Base-by-base conservation (phyloP, 2,329 filamentous ascomycete species). In the Fusarium zealandicum region DNA sequence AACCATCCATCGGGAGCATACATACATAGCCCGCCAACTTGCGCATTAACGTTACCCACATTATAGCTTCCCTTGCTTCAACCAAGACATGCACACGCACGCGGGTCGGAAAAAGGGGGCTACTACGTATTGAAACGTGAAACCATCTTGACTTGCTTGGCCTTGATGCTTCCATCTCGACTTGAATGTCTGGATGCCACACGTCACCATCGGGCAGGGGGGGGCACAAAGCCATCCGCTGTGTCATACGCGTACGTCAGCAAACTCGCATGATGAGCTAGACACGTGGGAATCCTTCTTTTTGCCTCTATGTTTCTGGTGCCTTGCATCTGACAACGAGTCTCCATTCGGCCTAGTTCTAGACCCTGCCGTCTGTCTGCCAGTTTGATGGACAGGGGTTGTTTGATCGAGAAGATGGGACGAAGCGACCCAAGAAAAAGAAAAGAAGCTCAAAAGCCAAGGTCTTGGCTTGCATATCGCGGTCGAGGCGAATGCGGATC, bases 111-210 rank as follows among this genome's bases (percentile, higher is more conserved):
- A 45, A 51, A 51, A 47, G 57, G 53, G 50, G 53, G 4, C 14
- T 16, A n/a, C n/a, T n/a, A n/a, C n/a, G n/a, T n/a, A 25, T 3
- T 60, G 52, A 66, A 65, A 64, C 63, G 37, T 49, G 61, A 64
- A 64, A 61, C 60, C 39, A 39, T 44, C 17, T 38, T 31, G 55
- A 47, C 48, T 37, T 51, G 32, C 48, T 32, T 61, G 43, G 41
- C 56, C 45, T 40, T 11, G 38, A 36, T 22, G 13, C 32, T 44
- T 51, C 38, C 22, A 30, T 31, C 22, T 22, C 12, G 22, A 30
- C 14, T 9, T 14, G n/a, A n/a, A 8, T 25, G 12, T 6, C 28
- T 5, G 2, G 12, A 5, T n/a, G 13, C 13, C 4, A 31, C 11
- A 31, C 9, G 28, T 31, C 28, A 25, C 22, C 22, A 5, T 22